Evolutionary conservation across 306 rosid species (phyloP), one percentile per base, ranked within the genome.

Genomic region (Dalbergia cultrata): DNA sequence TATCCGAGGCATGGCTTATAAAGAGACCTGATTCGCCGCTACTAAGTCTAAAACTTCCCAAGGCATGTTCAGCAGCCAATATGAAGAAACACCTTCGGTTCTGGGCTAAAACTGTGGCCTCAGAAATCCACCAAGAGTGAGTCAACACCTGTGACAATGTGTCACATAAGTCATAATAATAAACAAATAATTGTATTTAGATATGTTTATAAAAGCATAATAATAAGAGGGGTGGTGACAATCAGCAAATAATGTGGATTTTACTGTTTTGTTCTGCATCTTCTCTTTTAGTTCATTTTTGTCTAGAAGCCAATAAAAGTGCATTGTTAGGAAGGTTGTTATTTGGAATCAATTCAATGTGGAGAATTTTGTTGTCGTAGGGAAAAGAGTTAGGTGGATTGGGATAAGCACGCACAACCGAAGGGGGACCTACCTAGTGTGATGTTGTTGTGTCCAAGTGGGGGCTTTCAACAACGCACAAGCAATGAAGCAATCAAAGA

Each of bases 1-100:
- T 94, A 65, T 92, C 97, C 0, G 98, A 94, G 39, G 97, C 97
- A 10, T 94, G 98, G 98, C 91, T 85, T 16, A 86, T 94, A 87
- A 89, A 75, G 78, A 82, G 85, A 76, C 91, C 93, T 0, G 87
- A 88, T 82, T 94, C 92, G 21, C 97, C 93, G 8, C 71, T 90
- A 39, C 74, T 92, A 26, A 89, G 82, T 59, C 81, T 90, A 21
- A 91, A 84, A 53, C 13, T 91, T 71, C 89, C 97, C 0, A 87
- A 86, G 79, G 70, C 82, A 5, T 81, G 90, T 63, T 87, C 94
- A 19, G 62, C 86, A 60, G 18, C 81, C 22, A 89, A 87, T 62
- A 92, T 92, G 97, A 94, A 94, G 97, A 94, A 85, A 76, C 89
- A 83, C 77, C 80, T 94, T 17, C 88, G 59, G 66, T 82, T 71